Percentiles rank a stretch among this genome's conserved stretches.
These are phyloP conservation scores for Ottelia alismoides DNA, from an alignment of 106 monocot genomes.

Conservation along the genomic window DNA sequence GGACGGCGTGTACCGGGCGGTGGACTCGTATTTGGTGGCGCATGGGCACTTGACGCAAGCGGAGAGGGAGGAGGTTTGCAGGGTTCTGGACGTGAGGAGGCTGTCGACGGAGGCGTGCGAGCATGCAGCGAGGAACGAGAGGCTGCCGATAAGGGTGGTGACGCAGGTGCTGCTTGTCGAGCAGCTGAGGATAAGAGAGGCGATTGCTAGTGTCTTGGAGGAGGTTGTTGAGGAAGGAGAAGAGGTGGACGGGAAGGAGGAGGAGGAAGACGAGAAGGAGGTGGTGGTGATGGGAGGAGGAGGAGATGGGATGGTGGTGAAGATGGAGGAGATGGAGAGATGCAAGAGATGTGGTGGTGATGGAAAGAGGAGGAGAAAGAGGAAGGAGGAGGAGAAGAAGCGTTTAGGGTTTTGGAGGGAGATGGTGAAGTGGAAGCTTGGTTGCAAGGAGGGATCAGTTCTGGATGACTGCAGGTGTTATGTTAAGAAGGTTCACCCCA, in stretches of 20 bases:
- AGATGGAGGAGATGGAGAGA: not conserved
- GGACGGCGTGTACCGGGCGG: constrained; percentile 30
- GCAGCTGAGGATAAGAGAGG: constrained; percentile 20
- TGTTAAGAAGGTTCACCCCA: not conserved
- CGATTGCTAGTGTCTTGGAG: constrained; percentile 2
- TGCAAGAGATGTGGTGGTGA: not conserved
- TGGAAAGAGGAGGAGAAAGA: not conserved
- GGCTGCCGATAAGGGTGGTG: constrained; percentile 26
- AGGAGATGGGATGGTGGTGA: constrained; percentile 3
- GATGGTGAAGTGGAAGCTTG: constrained; percentile 19
- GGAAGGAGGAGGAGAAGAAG: constrained; percentile 2
- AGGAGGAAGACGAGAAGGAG: not conserved
- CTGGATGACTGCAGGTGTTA: constrained; percentile 3
- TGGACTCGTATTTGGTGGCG: constrained; percentile 24
- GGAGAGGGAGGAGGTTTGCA: constrained; percentile 40
- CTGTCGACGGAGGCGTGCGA: constrained; percentile 27
- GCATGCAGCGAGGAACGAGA: constrained; percentile 25
- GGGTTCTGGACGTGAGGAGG: constrained; percentile 11
- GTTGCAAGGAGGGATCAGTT: constrained; percentile 12
- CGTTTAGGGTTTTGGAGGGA: constrained; percentile 18
- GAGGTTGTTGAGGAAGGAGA: constrained; percentile 1
- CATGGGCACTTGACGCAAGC: constrained; percentile 26
- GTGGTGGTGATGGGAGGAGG: not conserved
- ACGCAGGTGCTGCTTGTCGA: constrained; percentile 23
- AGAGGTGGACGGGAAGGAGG: not conserved